These are phyloP conservation scores for Debaryomycetaceae sp. DNA, from an alignment of 1,139 yeast genomes.

Conservation along the genomic window DNA sequence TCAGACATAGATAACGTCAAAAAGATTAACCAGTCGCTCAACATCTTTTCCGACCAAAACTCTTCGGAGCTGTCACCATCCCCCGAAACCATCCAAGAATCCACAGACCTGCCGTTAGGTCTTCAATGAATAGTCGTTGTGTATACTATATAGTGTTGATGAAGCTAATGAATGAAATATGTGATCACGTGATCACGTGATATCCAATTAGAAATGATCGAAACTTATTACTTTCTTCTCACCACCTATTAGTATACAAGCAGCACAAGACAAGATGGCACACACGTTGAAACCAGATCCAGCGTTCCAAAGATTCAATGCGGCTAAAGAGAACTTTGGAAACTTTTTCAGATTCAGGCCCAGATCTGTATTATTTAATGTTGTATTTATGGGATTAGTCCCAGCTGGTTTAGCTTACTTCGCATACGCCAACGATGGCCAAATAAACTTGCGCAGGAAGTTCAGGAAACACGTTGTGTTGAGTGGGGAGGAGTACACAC, in stretches of 20 bases:
- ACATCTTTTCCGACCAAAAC: background rate
- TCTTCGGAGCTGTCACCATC: background rate
- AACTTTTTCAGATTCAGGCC: conserved; percentile 45
- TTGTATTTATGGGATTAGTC: conserved; percentile 35
- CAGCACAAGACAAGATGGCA: conserved; percentile 29
- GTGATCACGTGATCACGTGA: conserved; percentile 2
- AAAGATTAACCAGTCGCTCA: conserved; percentile 3
- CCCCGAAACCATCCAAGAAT: background rate
- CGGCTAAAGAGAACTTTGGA: conserved; percentile 41
- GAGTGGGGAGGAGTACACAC: conserved; percentile 38
- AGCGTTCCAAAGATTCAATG: conserved; percentile 41
- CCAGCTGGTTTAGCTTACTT: conserved; percentile 35
- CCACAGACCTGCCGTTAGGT: background rate
- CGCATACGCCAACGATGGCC: conserved; percentile 41
- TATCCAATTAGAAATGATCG: conserved; percentile 5
- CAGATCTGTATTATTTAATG: conserved; percentile 33
- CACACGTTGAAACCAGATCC: conserved; percentile 45
- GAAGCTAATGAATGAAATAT: background rate
- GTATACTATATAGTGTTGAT: background rate
- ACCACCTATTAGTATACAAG: background rate
- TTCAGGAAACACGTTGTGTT: conserved; percentile 37
- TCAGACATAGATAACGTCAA: conserved; percentile 6
- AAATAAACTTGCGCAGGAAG: conserved; percentile 27
- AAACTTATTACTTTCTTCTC: conserved; percentile 1
- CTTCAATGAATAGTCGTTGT: background rate